Evolutionary conservation across 2,329 filamentous ascomycete species (phyloP).

Genomic region (Chlorencoelia australis): DNA sequence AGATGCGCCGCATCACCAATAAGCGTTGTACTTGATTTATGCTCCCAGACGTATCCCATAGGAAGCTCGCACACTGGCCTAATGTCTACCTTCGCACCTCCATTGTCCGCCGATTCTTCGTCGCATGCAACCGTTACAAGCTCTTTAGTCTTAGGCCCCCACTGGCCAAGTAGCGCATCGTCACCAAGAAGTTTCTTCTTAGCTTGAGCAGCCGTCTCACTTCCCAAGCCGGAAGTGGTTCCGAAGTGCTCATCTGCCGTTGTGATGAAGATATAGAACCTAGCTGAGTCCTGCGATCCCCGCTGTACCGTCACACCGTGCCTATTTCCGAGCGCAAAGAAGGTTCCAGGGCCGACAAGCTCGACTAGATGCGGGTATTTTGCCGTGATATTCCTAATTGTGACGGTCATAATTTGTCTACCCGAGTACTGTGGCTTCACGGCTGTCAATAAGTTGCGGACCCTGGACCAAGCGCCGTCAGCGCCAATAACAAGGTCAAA

Average conservation of each 20-base stretch:
- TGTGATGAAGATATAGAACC: slow-evolving; percentile 13
- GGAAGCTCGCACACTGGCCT: slow-evolving; percentile 9
- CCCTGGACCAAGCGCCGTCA: slow-evolving; percentile 31
- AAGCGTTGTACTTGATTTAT: slow-evolving; percentile 32
- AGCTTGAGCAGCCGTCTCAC: background rate
- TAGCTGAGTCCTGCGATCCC: slow-evolving; percentile 6
- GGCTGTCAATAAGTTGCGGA: slow-evolving; percentile 25
- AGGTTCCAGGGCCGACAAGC: slow-evolving; percentile 12
- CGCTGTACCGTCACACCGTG: slow-evolving; percentile 12
- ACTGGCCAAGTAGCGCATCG: slow-evolving; percentile 3
- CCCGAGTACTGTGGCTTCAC: slow-evolving; percentile 15
- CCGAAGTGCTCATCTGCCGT: slow-evolving; percentile 2
- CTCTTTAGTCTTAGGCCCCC: background rate
- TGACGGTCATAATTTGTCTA: slow-evolving; percentile 12
- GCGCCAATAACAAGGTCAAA: slow-evolving; percentile 36
- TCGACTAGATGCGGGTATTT: slow-evolving; percentile 7
- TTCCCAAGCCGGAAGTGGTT: background rate
- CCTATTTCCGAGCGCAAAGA: slow-evolving; percentile 3
- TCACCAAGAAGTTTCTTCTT: slow-evolving; percentile 6
- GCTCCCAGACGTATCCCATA: slow-evolving; percentile 9
- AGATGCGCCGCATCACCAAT: slow-evolving; percentile 42
- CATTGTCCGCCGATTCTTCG: slow-evolving; percentile 1
- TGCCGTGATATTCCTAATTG: slow-evolving; percentile 7
- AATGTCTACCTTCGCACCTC: background rate
- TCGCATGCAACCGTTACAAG: slow-evolving; percentile 6